Evolutionary conservation across 2,329 filamentous ascomycete species (phyloP).

Genomic region (Dactylellina cionopaga): DNA sequence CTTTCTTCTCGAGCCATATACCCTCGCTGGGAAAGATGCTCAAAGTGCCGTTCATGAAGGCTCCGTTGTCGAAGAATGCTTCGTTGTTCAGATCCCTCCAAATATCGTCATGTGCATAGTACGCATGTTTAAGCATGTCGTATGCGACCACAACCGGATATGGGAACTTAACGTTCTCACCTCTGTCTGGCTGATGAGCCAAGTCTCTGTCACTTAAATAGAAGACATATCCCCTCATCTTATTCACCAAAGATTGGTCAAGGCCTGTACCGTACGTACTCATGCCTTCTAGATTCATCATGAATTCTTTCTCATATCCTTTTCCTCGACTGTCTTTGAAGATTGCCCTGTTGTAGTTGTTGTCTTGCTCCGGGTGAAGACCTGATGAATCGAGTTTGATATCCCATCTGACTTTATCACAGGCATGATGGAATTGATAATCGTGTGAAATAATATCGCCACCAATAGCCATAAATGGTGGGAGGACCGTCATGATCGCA

Average conservation of each 20-base stretch:
- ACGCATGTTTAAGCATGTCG: slow-evolving; percentile 45
- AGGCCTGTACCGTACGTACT: slow-evolving; percentile 33
- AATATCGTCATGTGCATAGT: slow-evolving; percentile 43
- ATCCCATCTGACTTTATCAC: slow-evolving; percentile 38
- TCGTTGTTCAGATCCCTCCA: slow-evolving; percentile 48
- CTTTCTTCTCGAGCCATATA: slow-evolving; percentile 43
- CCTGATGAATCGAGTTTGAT: slow-evolving; percentile 44
- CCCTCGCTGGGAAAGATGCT: slow-evolving; percentile 36
- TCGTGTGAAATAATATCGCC: slow-evolving; percentile 43
- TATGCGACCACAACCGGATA: slow-evolving; percentile 50
- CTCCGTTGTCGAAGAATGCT: slow-evolving; percentile 38
- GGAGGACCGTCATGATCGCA: slow-evolving; percentile 24
- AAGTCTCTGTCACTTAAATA: slow-evolving; percentile 38
- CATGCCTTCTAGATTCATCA: slow-evolving; percentile 51
- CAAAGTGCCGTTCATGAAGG: slow-evolving; percentile 47
- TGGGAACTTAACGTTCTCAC: slow-evolving; percentile 32
- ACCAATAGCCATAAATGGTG: slow-evolving; percentile 42
- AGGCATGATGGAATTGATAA: slow-evolving; percentile 42
- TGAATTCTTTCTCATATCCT: slow-evolving; percentile 45
- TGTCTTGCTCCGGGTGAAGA: slow-evolving; percentile 43
- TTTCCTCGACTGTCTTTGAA: slow-evolving; percentile 39
- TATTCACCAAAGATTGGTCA: slow-evolving; percentile 32
- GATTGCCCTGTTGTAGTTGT: slow-evolving; percentile 44
- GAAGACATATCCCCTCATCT: slow-evolving; percentile 44
- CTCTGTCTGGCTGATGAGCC: slow-evolving; percentile 36